Percentiles rank a stretch among this genome's conserved stretches.
These are phyloP conservation scores for Aschersonia sp. DNA, from an alignment of 2,329 filamentous ascomycete genomes.

Conservation along the genomic window DNA sequence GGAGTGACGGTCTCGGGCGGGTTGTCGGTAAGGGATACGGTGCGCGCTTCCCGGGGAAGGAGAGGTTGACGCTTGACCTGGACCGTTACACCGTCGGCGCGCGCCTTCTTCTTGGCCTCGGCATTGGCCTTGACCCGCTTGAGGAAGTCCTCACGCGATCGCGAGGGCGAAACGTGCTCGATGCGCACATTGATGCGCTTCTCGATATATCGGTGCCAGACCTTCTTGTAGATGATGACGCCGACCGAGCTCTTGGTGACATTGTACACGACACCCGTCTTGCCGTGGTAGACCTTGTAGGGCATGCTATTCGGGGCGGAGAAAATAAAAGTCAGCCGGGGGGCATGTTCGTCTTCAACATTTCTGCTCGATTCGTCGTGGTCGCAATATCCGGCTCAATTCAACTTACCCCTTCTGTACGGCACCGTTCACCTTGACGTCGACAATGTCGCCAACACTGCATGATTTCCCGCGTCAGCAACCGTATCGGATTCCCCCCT, in stretches of 20 bases:
- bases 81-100: constrained; percentile 73
- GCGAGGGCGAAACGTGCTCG: constrained; percentile 90
- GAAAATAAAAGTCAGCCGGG: not conserved
- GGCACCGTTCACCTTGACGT: constrained; percentile 97
- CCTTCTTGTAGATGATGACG: constrained; percentile 99
- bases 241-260: constrained; percentile 96
- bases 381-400: not conserved
- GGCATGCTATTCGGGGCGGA: constrained; percentile 55
- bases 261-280: constrained; percentile 98
- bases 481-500: not conserved
- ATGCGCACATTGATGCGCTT: constrained; percentile 99
- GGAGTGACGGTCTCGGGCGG: constrained; percentile 83
- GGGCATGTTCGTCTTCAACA: not conserved
- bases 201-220: constrained; percentile 99
- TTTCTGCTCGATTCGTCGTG: not conserved
- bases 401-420: constrained; percentile 81
- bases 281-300: constrained; percentile 99
- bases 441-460: constrained; percentile 95
- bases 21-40: constrained; percentile 67
- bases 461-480: constrained; percentile 24
- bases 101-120: constrained; percentile 81
- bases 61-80: constrained; percentile 85
- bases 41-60: constrained; percentile 66
- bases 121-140: constrained; percentile 94
- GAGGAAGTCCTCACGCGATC: constrained; percentile 94